phyloP scores from a whole-genome alignment of 2,329 filamentous ascomycete genomes.

The Cryphonectria radicalis region DNA sequence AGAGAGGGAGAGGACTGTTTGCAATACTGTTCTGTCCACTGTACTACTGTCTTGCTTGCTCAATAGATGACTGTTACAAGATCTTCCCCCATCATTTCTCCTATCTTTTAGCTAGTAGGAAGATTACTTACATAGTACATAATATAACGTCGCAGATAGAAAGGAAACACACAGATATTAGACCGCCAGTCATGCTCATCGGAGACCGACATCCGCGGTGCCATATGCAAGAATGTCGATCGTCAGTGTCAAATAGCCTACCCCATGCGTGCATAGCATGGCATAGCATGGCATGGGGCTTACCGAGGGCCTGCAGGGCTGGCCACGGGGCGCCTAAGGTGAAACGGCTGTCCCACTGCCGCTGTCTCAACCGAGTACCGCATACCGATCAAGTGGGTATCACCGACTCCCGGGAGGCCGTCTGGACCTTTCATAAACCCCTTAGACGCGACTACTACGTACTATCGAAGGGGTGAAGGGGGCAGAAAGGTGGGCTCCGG shows the following conservation, averaged over 20 bases:
- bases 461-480: not conserved
- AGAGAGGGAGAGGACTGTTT: not conserved
- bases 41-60: not conserved
- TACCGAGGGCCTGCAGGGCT: not conserved
- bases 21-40: not conserved
- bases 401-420: slow-evolving; percentile 25
- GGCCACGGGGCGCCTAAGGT: slow-evolving; percentile 7
- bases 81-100: not conserved
- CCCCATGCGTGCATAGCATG: not conserved
- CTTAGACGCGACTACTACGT: not conserved
- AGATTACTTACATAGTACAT: not conserved
- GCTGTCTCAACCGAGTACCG: slow-evolving; percentile 24
- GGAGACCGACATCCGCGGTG: slow-evolving; percentile 13
- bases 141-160: not conserved
- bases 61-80: not conserved
- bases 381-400: slow-evolving; percentile 22
- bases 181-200: not conserved
- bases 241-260: not conserved
- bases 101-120: not conserved
- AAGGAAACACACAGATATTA: not conserved
- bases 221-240: slow-evolving; percentile 11
- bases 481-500: not conserved
- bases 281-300: not conserved
- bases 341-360: slow-evolving; percentile 25
- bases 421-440: not conserved